These are phyloP conservation scores for Crucibulum laeve DNA, from an alignment of 768 basidiomycete species.

Conservation along the genomic window DNA sequence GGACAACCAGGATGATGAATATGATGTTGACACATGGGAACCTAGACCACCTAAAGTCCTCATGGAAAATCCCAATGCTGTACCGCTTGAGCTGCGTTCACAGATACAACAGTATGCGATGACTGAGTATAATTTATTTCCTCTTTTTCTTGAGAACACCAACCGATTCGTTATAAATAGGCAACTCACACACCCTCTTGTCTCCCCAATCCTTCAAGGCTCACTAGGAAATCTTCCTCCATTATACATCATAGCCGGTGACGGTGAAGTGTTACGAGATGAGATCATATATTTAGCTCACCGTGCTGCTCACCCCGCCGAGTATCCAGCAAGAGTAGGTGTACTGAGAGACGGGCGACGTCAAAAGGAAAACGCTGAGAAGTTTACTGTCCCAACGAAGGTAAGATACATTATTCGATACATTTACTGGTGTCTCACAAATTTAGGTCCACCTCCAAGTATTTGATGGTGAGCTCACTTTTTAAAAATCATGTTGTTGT, in stretches of 20 bases:
- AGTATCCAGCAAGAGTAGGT: conserved; percentile 57
- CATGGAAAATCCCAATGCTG: conserved; percentile 39
- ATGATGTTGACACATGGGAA: conserved; percentile 36
- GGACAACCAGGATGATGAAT: conserved; percentile 7
- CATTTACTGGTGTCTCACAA: not conserved
- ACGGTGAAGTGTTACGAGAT: conserved; percentile 73
- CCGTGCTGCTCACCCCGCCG: conserved; percentile 68
- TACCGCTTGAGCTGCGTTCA: conserved; percentile 45
- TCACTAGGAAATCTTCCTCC: conserved; percentile 76
- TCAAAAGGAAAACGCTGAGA: conserved; percentile 48
- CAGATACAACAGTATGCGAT: conserved; percentile 80
- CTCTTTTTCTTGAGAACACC: too few species aligned
- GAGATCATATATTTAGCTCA: conserved; percentile 78
- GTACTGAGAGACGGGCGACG: conserved; percentile 38
- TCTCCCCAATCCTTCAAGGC: conserved; percentile 68
- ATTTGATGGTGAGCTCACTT: conserved; percentile 51
- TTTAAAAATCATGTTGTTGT: not conserved
- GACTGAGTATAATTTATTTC: conserved; percentile 49
- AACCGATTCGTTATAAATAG: too few species aligned
- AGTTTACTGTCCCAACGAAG: conserved; percentile 50
- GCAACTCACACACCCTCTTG: conserved; percentile 63
- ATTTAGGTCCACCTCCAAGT: conserved; percentile 70
- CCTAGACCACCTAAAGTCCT: conserved; percentile 54
- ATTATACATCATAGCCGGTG: conserved; percentile 66
- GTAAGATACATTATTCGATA: too few species aligned